Evolutionary conservation across 192 early-diverging fungal species (phyloP), one percentile per base, ranked within the genome.

Genomic region (Lobosporangium transversale): DNA sequence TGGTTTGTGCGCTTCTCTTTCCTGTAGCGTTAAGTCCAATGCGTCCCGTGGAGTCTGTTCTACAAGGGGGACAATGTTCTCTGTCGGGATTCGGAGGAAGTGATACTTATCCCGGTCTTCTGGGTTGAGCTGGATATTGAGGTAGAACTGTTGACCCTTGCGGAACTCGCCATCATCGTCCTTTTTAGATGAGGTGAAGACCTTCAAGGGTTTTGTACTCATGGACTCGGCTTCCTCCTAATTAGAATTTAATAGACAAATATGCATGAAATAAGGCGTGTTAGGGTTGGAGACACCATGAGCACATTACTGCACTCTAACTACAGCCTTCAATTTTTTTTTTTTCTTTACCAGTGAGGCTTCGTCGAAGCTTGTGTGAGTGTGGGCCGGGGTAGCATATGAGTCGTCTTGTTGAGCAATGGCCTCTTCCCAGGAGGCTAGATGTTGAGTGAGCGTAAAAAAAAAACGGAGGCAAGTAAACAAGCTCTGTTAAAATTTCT

Each of bases 111-210:
- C 73, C 5, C 53, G 42, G 43, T 76, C 73, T 40, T 76, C 73
- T 11, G 58, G 31, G 30, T 32, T 67, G 12, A 76, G 53, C 23
- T 76, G 73, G 21, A 76, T 66, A 45, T 76, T 76, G 21, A 76
- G 59, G 36, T 76, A 76, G 59, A 76, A 76, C 73, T 76, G 73
- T 37, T 76, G 73, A 21, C 73, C 73, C 37, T 76, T 76, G 10
- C 73, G 63, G 73, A 76, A 76, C 59, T 76, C 73, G 12, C 73
- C 73, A 35, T 76, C 65, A 31, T 76, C 73, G 24, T 76, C 73
- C 53, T 76, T 76, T 20, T 76, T 76, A 58, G 73, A 76, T 6
- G 65, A 67, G 20, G 73, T 76, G 29, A 67, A 76, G 23, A 76
- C 73, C 36, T 66, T 67, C 23, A 76, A 36, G 20, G 24, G 44